Evolutionary conservation across 495 filamentous ascomycete genomes (phyloP), one percentile per base, ranked within the genome.

Genomic region (Podospora comata): DNA sequence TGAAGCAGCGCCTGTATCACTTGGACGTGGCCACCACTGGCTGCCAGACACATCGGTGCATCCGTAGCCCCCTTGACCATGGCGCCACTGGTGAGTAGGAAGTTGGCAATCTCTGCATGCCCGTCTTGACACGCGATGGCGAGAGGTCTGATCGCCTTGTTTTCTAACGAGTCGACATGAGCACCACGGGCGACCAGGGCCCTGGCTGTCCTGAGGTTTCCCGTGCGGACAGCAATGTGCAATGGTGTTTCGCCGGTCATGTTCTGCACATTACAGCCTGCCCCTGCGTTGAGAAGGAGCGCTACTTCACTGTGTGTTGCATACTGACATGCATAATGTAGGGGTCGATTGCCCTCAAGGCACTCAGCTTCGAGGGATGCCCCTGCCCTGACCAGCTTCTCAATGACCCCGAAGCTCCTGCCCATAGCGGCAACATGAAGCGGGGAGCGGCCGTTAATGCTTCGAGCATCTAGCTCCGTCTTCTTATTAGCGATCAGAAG

Each of bases 331-430:
- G 30, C 30, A 32, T 32, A 32, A 32, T 32, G 30, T 16, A 67
- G 32, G 4, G 65, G 65, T 23, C 65, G 57, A 9, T 53, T 60
- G 9, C 28, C 19, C 20, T 62, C 19, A 48, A 53, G n/a, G 20
- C 20, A 30, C 6, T 34, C 57, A 6, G 58, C 65, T 54, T 67
- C 65, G 28, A 67, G 11, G 11, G 28, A 53, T n/a, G 65, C 65
- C 32, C 65, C 65, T 5, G 65, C 56, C 30, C 57, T 48, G 28
- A 67, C 7, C 13, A 67, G 65, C 19, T 60, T 67, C 30, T 67
- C 65, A 20, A 67, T 67, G 16, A 67, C 56, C 18, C 65, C 65
- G 39, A 67, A 67, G 15, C 56, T 60, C 18, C 55, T 18, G 20
- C 55, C 30, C 65, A 60, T 61, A 9, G 9, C 65, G 3, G 65